phyloP scores from a whole-genome alignment of 2,329 filamentous ascomycete genomes.

The Aureobasidium leucospermi region DNA sequence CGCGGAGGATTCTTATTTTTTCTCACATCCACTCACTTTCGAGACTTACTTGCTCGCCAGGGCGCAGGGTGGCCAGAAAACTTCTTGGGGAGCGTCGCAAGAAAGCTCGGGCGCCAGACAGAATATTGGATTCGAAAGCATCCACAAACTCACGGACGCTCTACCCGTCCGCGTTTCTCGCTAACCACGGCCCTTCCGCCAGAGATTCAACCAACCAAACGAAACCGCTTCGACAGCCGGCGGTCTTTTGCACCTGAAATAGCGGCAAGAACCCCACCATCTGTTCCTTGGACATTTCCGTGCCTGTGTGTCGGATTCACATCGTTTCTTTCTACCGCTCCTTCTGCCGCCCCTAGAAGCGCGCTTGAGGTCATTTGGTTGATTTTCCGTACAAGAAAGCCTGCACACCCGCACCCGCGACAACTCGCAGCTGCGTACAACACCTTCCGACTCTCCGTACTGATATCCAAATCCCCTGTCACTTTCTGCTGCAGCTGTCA shows the following conservation, averaged over 20 bases:
- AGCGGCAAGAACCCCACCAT: constrained; percentile 15
- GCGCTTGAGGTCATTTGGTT: constrained; percentile 15
- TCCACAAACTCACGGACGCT: constrained; percentile 6
- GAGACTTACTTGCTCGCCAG: not conserved
- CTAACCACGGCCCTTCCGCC: constrained; percentile 10
- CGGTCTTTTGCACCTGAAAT: constrained; percentile 13
- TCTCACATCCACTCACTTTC: not conserved
- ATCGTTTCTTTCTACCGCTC: constrained; percentile 16
- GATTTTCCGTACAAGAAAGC: constrained; percentile 8
- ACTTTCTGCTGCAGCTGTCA: constrained; percentile 14
- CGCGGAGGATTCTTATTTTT: not conserved
- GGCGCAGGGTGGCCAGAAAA: constrained; percentile 1
- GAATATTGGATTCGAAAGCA: constrained; percentile 10
- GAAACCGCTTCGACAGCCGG: constrained; percentile 9
- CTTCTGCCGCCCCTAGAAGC: constrained; percentile 16
- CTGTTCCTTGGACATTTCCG: constrained; percentile 16
- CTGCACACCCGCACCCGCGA: constrained; percentile 1
- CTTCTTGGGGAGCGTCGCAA: not conserved
- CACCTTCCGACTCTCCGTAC: not conserved
- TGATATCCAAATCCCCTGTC: not conserved
- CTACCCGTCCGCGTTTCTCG: constrained; percentile 13
- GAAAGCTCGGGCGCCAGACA: not conserved
- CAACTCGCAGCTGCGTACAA: not conserved
- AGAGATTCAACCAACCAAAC: constrained; percentile 16
- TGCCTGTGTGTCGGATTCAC: constrained; percentile 15